phyloP scores from a whole-genome alignment of 1,139 yeast genomes.

The Debaryomyces singareniensis region DNA sequence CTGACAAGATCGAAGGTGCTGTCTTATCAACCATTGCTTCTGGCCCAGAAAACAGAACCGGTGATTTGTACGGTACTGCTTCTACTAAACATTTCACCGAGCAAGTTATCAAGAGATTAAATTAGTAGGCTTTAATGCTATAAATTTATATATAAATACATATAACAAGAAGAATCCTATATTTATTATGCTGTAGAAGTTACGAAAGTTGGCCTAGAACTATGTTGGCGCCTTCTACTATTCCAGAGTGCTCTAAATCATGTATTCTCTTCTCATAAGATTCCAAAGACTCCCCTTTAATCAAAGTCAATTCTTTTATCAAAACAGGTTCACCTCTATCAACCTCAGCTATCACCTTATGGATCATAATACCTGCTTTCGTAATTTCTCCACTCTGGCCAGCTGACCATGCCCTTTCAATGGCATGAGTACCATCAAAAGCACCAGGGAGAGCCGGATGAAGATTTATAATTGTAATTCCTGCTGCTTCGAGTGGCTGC shows the following conservation, averaged over 20 bases:
- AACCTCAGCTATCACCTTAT: conserved; percentile 88
- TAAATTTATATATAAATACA: conserved; percentile 1
- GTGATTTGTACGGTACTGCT: conserved; percentile 93
- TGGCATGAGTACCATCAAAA: conserved; percentile 95
- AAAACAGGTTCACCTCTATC: conserved; percentile 88
- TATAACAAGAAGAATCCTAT: neutral
- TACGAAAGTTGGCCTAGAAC: conserved; percentile 39
- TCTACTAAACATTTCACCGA: conserved; percentile 84
- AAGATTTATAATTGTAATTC: conserved; percentile 76
- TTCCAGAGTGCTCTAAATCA: conserved; percentile 76
- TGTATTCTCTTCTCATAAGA: conserved; percentile 84
- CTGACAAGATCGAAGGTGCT: conserved; percentile 80
- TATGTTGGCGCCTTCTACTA: conserved; percentile 79
- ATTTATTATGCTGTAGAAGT: neutral
- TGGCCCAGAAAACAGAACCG: conserved; percentile 88
- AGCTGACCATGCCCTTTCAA: conserved; percentile 92
- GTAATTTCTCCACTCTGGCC: conserved; percentile 75
- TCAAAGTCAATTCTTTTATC: conserved; percentile 68
- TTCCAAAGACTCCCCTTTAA: conserved; percentile 68
- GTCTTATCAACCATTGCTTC: conserved; percentile 91
- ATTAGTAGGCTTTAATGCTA: conserved; percentile 6
- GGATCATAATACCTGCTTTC: conserved; percentile 96
- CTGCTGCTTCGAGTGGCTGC: conserved; percentile 52
- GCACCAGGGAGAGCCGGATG: conserved; percentile 98
- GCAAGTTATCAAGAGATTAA: conserved; percentile 46